Evolutionary conservation across 2,329 filamentous ascomycete species (phyloP), one percentile per base, ranked within the genome.

Genomic region (Amauroascus verrucosus): DNA sequence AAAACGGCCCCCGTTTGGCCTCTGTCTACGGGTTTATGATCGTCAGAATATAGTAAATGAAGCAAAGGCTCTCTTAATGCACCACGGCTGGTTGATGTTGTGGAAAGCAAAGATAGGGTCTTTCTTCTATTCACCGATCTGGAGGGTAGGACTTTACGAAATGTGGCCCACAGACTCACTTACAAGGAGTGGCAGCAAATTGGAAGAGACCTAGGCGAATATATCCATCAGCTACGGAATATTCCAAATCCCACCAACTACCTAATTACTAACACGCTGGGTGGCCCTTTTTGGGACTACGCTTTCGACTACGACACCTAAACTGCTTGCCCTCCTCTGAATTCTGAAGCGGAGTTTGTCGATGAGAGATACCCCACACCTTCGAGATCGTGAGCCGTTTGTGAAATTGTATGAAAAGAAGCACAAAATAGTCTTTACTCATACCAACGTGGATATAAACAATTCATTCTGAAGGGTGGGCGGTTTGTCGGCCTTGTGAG

Each of bases 401-500:
- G 24, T 16, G 26, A 35, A 30, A 13, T 20, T 52, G 37, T 45
- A 52, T 16, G 35, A 52, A n/a, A 30, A 26, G 22, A 26, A 45
- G 9, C 28, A 33, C 20, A 7, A 26, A 14, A 37, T 32, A 22
- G 45, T 30, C 24, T 52, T 52, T 14, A 52, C 50, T 4, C 50
- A 52, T 52, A 30, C 38, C n/a, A 40, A 52, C 32, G 24, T 52
- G 32, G 16, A 33, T 35, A 22, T 4, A 14, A 35, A 14, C 8
- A 35, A 7, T 9, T 57, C 9, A 24, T 55, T 11, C 18, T 57
- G 30, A 26, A 48, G 14, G 28, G 38, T 9, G 55, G 55, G 1
- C 41, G 40, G 11, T 24, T 57, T 13, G 51, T 24, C 6, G 55
- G 53, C 7, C 26, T 57, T 6, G 26, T 55, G 13, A 53, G 55